Evolutionary conservation across 257 asterid genomes (phyloP).

Genomic region (Rehmannia glutinosa): DNA sequence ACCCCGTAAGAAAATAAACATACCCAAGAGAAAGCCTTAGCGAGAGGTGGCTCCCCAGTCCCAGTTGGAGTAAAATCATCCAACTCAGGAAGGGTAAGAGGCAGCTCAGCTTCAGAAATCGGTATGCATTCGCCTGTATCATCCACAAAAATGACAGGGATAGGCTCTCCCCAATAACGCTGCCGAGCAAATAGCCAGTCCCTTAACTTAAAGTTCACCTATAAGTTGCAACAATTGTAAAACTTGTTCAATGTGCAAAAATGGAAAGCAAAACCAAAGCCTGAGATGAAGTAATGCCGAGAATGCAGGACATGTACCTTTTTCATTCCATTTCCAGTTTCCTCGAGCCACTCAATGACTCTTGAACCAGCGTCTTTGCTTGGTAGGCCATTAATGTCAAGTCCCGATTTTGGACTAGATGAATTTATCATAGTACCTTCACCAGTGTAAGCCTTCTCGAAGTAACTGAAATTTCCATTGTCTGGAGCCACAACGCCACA

Average conservation of each 20-base stretch:
- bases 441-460: slow-evolving; percentile 63
- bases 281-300: neutral
- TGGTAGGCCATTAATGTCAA: slow-evolving; percentile 71
- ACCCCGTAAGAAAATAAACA: slow-evolving; percentile 24
- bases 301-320: too few relatives aligned
- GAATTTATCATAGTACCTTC: slow-evolving; percentile 87
- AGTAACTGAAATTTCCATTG: slow-evolving; percentile 41
- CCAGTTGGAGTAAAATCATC: slow-evolving; percentile 97
- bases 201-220: slow-evolving; percentile 90
- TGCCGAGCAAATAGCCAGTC: slow-evolving; percentile 99
- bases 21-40: slow-evolving; percentile 92
- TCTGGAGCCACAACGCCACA: slow-evolving; percentile 74
- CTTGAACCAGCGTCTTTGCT: slow-evolving; percentile 71
- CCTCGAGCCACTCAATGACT: slow-evolving; percentile 85
- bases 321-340: slow-evolving; percentile 70
- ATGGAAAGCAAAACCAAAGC: slow-evolving; percentile 9
- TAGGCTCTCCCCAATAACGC: slow-evolving; percentile 99
- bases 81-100: slow-evolving; percentile 92
- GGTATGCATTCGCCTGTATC: slow-evolving; percentile 70
- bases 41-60: slow-evolving; percentile 95
- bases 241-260: neutral
- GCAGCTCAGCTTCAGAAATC: slow-evolving; percentile 83
- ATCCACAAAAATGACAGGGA: slow-evolving; percentile 72
- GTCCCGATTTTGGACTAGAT: slow-evolving; percentile 63
- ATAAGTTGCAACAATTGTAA: slow-evolving; percentile 10